Conservation (phyloP, 192 early-diverging fungal species). For the Physocladia obscura region DNA sequence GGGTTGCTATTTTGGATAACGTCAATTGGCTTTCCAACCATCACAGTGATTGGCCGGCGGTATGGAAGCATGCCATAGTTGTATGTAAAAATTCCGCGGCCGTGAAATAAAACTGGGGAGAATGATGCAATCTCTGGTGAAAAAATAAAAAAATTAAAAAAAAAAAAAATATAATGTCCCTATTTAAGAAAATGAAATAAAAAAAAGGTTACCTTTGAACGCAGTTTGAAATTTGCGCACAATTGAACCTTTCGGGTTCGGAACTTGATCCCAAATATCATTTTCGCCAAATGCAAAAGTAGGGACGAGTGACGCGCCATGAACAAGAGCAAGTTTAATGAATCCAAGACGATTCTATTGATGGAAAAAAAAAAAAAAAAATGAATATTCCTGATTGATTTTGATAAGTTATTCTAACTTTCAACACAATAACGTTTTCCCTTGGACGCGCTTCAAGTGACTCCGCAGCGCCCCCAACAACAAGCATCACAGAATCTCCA, state of each 20-base stretch:
- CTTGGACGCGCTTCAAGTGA: constrained; percentile 35
- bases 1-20: constrained; percentile 58
- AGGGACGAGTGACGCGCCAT: constrained; percentile 82
- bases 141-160: no score
- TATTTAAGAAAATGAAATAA: no score
- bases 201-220: constrained; percentile 61
- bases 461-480: constrained; percentile 90
- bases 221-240: constrained; percentile 69
- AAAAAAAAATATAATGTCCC: no score
- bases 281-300: constrained; percentile 94
- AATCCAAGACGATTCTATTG: no score
- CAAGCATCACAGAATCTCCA: constrained; percentile 65
- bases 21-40: constrained; percentile 49
- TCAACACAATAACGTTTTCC: constrained; percentile 31
- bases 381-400: no score
- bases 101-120: constrained; percentile 67
- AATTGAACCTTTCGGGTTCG: constrained; percentile 65
- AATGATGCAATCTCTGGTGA: constrained; percentile 36
- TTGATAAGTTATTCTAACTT: no score
- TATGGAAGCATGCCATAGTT: constrained; percentile 58
- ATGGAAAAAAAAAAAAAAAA: no score
- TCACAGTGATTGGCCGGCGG: constrained; percentile 40
- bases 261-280: constrained; percentile 79
- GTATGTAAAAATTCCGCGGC: constrained; percentile 43
- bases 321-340: constrained; percentile 80